Percentiles rank a stretch among this genome's conserved stretches.
Conservation (phyloP, 208 protist species). For the Acanthamoeba comandoni region DNA sequence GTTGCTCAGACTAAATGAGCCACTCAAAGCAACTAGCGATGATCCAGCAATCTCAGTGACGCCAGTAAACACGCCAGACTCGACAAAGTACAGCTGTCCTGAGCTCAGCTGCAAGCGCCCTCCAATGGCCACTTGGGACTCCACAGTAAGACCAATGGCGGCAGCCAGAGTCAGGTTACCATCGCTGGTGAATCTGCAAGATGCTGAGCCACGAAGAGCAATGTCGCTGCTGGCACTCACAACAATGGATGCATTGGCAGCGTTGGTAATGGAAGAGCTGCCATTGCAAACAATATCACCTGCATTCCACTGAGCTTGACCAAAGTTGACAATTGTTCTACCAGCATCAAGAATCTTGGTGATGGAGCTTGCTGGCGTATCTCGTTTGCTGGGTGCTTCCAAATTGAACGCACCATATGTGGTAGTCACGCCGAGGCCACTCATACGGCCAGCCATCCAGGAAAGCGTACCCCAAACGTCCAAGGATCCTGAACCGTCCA, state of each 20-base stretch:
- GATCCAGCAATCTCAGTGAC: too few species aligned
- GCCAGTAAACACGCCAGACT: too few species aligned
- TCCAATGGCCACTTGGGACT: too few species aligned
- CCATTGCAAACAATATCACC: slow-evolving; percentile 64
- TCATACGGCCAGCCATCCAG: slow-evolving; percentile 61
- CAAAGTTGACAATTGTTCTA: too few species aligned
- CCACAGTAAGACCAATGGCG: not conserved
- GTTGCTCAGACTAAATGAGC: too few species aligned
- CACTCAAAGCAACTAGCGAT: too few species aligned
- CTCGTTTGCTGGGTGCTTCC: too few species aligned
- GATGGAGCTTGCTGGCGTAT: too few species aligned
- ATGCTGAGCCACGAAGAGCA: slow-evolving; percentile 7
- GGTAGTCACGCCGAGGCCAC: slow-evolving; percentile 20
- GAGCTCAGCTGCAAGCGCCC: too few species aligned
- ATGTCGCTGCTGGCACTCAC: not conserved
- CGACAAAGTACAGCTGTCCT: too few species aligned
- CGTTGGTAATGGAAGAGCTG: slow-evolving; percentile 5
- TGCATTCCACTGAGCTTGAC: slow-evolving; percentile 15
- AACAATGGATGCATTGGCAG: slow-evolving; percentile 29
- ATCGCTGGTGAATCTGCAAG: slow-evolving; percentile 28
- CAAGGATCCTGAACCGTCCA: slow-evolving; percentile 13
- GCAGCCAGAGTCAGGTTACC: not conserved
- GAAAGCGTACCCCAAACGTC: slow-evolving; percentile 4
- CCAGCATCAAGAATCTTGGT: too few species aligned
- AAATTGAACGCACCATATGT: too few species aligned